A percentile compares a stretch with the other conserved stretches of the same genome.
Conservation (phyloP, 768 basidiomycete genomes). For the Candolleomyces eurysporus region DNA sequence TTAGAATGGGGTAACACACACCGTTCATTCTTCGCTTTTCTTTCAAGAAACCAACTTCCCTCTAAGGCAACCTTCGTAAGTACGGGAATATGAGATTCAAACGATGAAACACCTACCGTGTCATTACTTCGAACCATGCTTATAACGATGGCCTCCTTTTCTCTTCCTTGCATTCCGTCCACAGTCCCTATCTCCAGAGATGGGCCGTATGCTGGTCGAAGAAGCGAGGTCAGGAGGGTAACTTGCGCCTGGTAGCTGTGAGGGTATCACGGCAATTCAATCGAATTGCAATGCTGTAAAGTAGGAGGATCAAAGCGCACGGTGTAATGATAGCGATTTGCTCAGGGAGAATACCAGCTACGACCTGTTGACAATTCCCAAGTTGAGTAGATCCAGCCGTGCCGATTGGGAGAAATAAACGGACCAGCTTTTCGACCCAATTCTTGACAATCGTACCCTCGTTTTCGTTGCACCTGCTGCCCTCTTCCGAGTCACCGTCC, state of each 20-base stretch:
- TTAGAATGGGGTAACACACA: conserved; percentile 23
- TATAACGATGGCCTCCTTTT: conserved; percentile 92
- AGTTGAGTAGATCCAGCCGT: not conserved
- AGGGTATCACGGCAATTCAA: not conserved
- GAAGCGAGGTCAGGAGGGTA: conserved; percentile 70
- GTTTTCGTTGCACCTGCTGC: conserved; percentile 92
- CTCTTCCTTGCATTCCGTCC: conserved; percentile 96
- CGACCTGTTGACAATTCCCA: conserved; percentile 38
- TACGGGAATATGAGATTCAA: not conserved
- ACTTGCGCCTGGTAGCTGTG: conserved; percentile 93
- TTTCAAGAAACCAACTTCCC: conserved; percentile 92
- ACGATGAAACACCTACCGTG: conserved; percentile 41
- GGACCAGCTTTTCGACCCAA: conserved; percentile 80
- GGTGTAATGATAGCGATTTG: conserved; percentile 91
- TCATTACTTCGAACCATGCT: conserved; percentile 92
- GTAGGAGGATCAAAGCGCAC: conserved; percentile 34
- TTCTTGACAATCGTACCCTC: conserved; percentile 82
- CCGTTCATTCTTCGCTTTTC: conserved; percentile 92
- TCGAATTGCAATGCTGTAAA: not conserved
- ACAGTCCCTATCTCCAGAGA: conserved; percentile 90
- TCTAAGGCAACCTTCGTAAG: conserved; percentile 33
- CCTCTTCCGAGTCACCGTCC: conserved; percentile 81
- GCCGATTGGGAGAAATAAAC: conserved; percentile 2
- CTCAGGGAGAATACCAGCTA: conserved; percentile 55
- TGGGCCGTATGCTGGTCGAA: conserved; percentile 67